Evolutionary conservation across 441 rosid species (phyloP).

Genomic region (Gossypium laxum): DNA sequence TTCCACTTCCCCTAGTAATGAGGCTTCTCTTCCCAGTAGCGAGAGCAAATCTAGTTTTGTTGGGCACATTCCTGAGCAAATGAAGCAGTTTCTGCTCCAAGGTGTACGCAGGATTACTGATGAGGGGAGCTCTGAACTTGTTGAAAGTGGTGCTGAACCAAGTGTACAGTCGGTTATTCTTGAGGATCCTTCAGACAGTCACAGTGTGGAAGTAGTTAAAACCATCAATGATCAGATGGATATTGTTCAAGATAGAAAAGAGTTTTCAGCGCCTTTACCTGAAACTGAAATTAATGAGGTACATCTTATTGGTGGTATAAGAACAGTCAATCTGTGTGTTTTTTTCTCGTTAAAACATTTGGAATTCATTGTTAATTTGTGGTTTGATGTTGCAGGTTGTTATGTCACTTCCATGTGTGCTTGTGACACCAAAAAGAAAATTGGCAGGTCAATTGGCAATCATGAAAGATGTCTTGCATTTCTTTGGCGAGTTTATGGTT

Average conservation of each 20-base stretch:
- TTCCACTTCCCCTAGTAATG: conserved; percentile 39
- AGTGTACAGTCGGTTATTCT: conserved; percentile 32
- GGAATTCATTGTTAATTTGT: conserved; percentile 21
- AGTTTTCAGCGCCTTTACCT: conserved; percentile 42
- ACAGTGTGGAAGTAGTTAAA: conserved; percentile 39
- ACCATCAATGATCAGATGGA: conserved; percentile 58
- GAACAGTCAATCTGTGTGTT: conserved; percentile 1
- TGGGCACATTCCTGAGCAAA: conserved; percentile 92
- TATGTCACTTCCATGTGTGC: conserved; percentile 69
- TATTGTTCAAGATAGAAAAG: conserved; percentile 46
- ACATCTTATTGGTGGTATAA: conserved; percentile 16
- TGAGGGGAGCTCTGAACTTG: conserved; percentile 62
- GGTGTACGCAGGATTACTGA: conserved; percentile 83
- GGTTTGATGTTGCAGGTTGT: conserved; percentile 55
- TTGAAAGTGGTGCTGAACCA: conserved; percentile 49
- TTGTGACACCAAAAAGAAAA: conserved; percentile 89
- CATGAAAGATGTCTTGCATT: conserved; percentile 76
- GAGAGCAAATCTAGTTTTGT: conserved; percentile 60
- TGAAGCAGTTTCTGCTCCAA: conserved; percentile 86
- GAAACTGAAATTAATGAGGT: conserved; percentile 83
- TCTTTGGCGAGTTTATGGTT: conserved; percentile 83
- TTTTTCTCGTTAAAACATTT: neutral
- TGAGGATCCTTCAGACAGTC: conserved; percentile 48
- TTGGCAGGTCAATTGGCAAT: conserved; percentile 83
- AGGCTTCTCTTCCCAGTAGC: conserved; percentile 30